phyloP scores from a whole-genome alignment of 2,329 filamentous ascomycete species.

The Alternaria gansuensis region DNA sequence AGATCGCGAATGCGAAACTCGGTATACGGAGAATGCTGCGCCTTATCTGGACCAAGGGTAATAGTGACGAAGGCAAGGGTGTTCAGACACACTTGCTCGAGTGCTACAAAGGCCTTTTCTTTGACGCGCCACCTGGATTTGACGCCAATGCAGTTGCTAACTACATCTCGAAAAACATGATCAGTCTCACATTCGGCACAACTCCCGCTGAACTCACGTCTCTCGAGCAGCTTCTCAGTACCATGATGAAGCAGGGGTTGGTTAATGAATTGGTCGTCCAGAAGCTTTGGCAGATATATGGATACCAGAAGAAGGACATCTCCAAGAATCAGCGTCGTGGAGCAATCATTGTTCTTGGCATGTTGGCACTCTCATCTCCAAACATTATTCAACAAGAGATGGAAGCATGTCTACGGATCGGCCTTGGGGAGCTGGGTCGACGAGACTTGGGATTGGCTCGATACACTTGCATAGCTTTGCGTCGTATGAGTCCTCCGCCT shows the following conservation, averaged over 20 bases:
- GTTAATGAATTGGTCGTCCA: slow-evolving; percentile 85
- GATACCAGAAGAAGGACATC: slow-evolving; percentile 86
- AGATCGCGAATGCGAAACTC: slow-evolving; percentile 88
- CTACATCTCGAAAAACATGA: slow-evolving; percentile 98
- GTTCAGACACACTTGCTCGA: slow-evolving; percentile 97
- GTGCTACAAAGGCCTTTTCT: slow-evolving; percentile 94
- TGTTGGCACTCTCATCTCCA: slow-evolving; percentile 91
- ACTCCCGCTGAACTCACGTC: slow-evolving; percentile 95
- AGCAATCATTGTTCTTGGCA: slow-evolving; percentile 94
- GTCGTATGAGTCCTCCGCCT: slow-evolving; percentile 79
- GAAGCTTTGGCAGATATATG: slow-evolving; percentile 98
- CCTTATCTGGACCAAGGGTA: slow-evolving; percentile 98
- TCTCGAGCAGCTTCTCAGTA: slow-evolving; percentile 90
- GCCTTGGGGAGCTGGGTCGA: slow-evolving; percentile 80
- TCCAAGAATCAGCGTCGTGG: slow-evolving; percentile 89
- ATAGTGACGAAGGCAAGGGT: slow-evolving; percentile 98
- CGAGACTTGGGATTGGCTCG: slow-evolving; percentile 88
- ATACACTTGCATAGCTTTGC: slow-evolving; percentile 92
- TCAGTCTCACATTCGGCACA: slow-evolving; percentile 94
- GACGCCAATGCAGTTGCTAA: slow-evolving; percentile 89
- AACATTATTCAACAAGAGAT: slow-evolving; percentile 95
- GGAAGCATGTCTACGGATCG: slow-evolving; percentile 90
- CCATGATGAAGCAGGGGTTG: slow-evolving; percentile 95
- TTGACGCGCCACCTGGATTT: slow-evolving; percentile 90
- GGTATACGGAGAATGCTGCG: slow-evolving; percentile 96